A percentile compares a stretch with the other conserved stretches of the same genome.
Evolutionary conservation across 2,329 filamentous ascomycete genomes (phyloP).

Genomic region (Botryotinia convoluta): DNA sequence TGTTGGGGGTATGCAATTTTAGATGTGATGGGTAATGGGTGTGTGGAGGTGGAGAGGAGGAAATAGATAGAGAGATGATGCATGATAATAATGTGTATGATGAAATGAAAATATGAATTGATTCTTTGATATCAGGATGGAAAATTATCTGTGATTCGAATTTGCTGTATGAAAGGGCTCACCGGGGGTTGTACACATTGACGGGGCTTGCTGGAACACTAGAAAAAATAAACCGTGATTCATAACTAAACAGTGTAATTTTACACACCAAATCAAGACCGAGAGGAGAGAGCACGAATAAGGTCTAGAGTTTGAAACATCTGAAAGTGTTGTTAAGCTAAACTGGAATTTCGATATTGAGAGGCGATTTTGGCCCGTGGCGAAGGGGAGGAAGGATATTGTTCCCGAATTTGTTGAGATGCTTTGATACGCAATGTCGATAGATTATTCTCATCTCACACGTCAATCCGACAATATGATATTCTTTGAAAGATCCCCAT

Average conservation of each 20-base stretch:
- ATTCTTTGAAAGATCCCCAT: neutral
- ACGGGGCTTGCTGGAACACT: neutral
- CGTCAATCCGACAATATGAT: neutral
- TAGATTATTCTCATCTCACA: neutral
- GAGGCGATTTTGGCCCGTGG: neutral
- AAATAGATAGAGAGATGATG: neutral
- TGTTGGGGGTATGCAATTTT: neutral
- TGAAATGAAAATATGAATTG: neutral
- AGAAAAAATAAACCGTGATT: neutral
- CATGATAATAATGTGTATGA: neutral
- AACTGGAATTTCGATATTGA: neutral
- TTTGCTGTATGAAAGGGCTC: neutral
- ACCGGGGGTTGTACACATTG: neutral
- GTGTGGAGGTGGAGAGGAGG: neutral
- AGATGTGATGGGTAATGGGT: neutral
- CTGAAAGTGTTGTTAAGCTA: neutral
- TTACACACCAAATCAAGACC: neutral
- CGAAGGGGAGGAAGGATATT: neutral
- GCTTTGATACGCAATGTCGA: neutral
- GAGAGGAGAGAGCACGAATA: neutral
- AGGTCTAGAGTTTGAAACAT: neutral
- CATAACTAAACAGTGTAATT: accelerated
- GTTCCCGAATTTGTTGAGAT: neutral
- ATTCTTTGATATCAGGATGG: neutral
- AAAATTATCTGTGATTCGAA: neutral